Evolutionary conservation across 495 filamentous ascomycete genomes (phyloP).

Genomic region (Xylaria telfairii): DNA sequence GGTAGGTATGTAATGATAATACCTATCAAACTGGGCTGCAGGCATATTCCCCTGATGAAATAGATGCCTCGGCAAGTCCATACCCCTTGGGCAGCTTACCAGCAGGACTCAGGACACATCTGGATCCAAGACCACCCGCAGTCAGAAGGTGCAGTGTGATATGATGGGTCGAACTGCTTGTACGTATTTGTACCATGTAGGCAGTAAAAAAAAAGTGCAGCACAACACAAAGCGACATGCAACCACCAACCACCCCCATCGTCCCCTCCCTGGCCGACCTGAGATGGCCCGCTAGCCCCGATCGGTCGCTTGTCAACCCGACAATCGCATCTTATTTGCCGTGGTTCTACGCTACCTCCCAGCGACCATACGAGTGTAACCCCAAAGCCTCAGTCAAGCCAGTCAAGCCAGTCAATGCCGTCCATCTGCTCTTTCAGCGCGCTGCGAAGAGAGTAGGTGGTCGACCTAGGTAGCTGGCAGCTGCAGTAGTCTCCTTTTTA

Average conservation of each 20-base stretch:
- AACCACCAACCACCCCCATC: not conserved
- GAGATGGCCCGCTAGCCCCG: conserved; percentile 1
- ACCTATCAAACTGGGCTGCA: no score
- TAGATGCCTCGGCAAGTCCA: no score
- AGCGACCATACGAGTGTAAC: conserved; percentile 9
- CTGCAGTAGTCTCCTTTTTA: conserved; percentile 9
- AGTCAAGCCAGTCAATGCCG: not conserved
- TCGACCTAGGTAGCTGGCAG: not conserved
- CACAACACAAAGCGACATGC: not conserved
- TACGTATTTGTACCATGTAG: no score
- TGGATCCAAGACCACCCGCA: no score
- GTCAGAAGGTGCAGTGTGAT: no score
- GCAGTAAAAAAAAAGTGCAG: not conserved
- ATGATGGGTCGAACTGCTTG: no score
- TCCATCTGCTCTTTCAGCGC: not conserved
- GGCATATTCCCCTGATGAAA: no score
- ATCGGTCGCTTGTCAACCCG: not conserved
- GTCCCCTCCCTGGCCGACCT: not conserved
- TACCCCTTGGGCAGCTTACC: no score
- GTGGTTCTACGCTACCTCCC: not conserved
- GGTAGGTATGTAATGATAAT: no score
- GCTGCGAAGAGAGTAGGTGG: not conserved
- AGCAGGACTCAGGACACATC: no score
- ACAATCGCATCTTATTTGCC: conserved; percentile 18
- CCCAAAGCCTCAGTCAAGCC: not conserved